These are phyloP conservation scores for Furcasterigmium furcatum DNA, from an alignment of 2,329 filamentous ascomycete species.

Conservation along the genomic window DNA sequence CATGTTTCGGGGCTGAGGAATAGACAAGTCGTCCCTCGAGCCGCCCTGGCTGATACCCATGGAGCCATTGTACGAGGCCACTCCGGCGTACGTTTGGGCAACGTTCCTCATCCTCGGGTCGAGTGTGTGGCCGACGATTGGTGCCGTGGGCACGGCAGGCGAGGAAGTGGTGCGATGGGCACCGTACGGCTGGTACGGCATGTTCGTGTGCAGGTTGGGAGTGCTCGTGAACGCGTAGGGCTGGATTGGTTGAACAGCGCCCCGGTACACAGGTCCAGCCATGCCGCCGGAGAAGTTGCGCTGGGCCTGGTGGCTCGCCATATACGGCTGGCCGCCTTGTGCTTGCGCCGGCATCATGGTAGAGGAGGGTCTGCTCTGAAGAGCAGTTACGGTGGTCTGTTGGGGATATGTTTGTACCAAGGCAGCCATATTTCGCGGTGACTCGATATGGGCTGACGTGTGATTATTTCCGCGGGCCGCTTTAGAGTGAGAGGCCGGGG, in stretches of 20 bases:
- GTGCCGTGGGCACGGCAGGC: slow-evolving; percentile 36
- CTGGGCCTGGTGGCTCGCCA: slow-evolving; percentile 36
- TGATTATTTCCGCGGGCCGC: no score
- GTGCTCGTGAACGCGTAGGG: slow-evolving; percentile 74
- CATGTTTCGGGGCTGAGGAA: slow-evolving; percentile 39
- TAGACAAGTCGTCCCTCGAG: slow-evolving; percentile 50
- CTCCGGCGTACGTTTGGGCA: slow-evolving; percentile 10
- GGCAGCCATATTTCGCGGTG: slow-evolving; percentile 66
- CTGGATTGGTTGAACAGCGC: slow-evolving; percentile 59
- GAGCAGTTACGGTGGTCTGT: slow-evolving; percentile 70
- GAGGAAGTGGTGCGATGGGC: slow-evolving; percentile 45
- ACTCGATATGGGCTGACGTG: no score
- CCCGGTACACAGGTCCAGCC: slow-evolving; percentile 48
- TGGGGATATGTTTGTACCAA: slow-evolving; percentile 79
- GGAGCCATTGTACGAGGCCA: slow-evolving; percentile 28
- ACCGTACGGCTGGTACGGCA: slow-evolving; percentile 49
- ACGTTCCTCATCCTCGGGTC: slow-evolving; percentile 24
- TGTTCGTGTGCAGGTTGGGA: slow-evolving; percentile 57
- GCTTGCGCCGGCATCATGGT: slow-evolving; percentile 51
- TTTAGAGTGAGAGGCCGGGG: no score
- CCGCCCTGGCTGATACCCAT: slow-evolving; percentile 33
- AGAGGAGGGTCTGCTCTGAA: slow-evolving; percentile 69
- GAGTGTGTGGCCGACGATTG: slow-evolving; percentile 28
- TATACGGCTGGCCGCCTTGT: slow-evolving; percentile 49
- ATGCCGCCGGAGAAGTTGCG: slow-evolving; percentile 46